phyloP scores from a whole-genome alignment of 176 grass and related monocot species.

The Musa troglodytarum region DNA sequence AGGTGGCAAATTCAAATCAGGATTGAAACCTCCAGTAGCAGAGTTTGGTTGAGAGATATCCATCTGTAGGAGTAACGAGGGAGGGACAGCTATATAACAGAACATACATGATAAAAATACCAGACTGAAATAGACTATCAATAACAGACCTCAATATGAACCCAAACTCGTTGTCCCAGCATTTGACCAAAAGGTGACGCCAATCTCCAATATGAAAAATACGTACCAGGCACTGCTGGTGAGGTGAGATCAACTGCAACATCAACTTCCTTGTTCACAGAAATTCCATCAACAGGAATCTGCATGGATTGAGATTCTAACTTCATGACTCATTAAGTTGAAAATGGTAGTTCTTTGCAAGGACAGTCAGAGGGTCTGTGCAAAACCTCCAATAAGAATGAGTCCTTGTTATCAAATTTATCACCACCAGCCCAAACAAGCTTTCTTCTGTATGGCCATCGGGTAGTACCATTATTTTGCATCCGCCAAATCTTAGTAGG shows the following conservation, averaged over 20 bases:
- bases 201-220: slow-evolving; percentile 80
- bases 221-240: slow-evolving; percentile 53
- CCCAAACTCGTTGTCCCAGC: slow-evolving; percentile 75
- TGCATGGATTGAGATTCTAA: slow-evolving; percentile 12
- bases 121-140: no score
- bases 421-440: slow-evolving; percentile 67
- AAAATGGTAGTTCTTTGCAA: background rate
- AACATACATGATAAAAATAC: no score
- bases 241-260: slow-evolving; percentile 53
- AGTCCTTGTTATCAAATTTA: slow-evolving; percentile 29
- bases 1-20: slow-evolving; percentile 33
- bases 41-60: slow-evolving; percentile 33
- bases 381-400: slow-evolving; percentile 28
- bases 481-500: slow-evolving; percentile 78
- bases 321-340: background rate
- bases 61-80: slow-evolving; percentile 3
- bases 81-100: background rate
- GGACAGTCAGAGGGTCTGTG: background rate
- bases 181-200: slow-evolving; percentile 45
- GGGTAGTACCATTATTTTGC: slow-evolving; percentile 44
- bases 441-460: slow-evolving; percentile 61
- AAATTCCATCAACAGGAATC: slow-evolving; percentile 45
- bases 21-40: slow-evolving; percentile 17
- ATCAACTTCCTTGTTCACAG: slow-evolving; percentile 34
- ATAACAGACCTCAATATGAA: slow-evolving; percentile 57